Evolutionary conservation across 2,329 filamentous ascomycete genomes (phyloP).

Genomic region (Fusarium pseudocircinatum): DNA sequence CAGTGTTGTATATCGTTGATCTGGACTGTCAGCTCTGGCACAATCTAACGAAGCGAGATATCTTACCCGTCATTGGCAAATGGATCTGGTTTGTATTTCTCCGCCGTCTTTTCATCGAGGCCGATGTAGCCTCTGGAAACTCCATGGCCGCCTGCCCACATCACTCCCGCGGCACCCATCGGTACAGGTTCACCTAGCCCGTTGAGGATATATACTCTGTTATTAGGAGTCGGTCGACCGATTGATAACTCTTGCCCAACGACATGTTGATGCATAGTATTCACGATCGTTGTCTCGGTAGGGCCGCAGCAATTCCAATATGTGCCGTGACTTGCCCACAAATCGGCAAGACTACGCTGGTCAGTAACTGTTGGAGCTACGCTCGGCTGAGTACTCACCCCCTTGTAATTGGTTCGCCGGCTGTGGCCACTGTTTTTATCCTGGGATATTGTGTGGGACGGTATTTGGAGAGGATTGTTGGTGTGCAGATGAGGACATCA

Average conservation of each 20-base stretch:
- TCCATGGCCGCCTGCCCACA: conserved; percentile 66
- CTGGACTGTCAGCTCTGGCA: conserved; percentile 7
- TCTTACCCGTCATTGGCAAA: conserved; percentile 63
- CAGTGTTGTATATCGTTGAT: conserved; percentile 65
- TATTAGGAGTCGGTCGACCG: conserved; percentile 62
- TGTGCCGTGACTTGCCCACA: conserved; percentile 60
- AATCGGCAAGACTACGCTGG: conserved; percentile 58
- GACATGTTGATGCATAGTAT: conserved; percentile 63
- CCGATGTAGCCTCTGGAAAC: conserved; percentile 66
- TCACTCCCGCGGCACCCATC: conserved; percentile 59
- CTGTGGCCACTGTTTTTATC: conserved; percentile 62
- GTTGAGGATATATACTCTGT: conserved; percentile 61
- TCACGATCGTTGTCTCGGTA: conserved; percentile 68
- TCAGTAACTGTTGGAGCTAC: conserved; percentile 8
- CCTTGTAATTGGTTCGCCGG: conserved; percentile 63
- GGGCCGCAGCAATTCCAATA: conserved; percentile 69
- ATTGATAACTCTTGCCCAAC: conserved; percentile 60
- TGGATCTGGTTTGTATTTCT: conserved; percentile 60
- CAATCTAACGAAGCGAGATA: too few relatives aligned
- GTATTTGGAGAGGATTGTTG: conserved; percentile 63
- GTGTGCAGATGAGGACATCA: conserved; percentile 65
- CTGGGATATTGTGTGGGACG: conserved; percentile 57
- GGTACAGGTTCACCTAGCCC: conserved; percentile 54
- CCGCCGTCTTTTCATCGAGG: conserved; percentile 59
- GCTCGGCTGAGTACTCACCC: conserved; percentile 44